phyloP scores from a whole-genome alignment of 441 rosid genomes.

The Eutrema salsugineum region DNA sequence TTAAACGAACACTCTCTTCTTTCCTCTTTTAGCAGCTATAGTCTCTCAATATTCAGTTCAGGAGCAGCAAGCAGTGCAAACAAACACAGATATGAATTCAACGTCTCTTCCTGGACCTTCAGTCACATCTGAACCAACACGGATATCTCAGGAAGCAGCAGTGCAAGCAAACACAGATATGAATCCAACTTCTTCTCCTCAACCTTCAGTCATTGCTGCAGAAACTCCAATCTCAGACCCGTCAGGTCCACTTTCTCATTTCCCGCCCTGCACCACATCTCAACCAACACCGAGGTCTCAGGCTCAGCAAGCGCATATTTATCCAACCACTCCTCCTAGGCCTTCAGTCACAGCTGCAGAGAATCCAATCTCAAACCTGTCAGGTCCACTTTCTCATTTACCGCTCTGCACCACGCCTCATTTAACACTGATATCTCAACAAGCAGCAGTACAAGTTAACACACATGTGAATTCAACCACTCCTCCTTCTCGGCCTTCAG shows the following conservation, averaged over 20 bases:
- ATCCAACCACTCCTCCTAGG: constrained; percentile 18
- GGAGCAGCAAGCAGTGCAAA: constrained; percentile 21
- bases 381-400: neutral
- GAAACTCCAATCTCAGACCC: neutral
- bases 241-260: neutral
- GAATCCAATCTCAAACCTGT: neutral
- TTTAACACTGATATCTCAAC: neutral
- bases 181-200: neutral
- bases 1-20: neutral
- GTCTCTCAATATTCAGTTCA: constrained; percentile 33
- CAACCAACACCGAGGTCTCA: neutral
- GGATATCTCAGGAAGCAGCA: neutral
- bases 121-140: neutral
- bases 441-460: neutral
- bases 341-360: constrained; percentile 3
- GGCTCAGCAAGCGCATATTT: constrained; percentile 22
- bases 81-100: neutral
- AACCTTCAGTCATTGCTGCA: neutral
- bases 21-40: constrained; percentile 32
- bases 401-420: neutral
- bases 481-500: no score
- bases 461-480: neutral
- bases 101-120: neutral
- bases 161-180: neutral
- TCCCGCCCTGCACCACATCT: neutral